These are phyloP conservation scores for Eucalyptus curtisii DNA, from an alignment of 345 rosid species.

Conservation along the genomic window DNA sequence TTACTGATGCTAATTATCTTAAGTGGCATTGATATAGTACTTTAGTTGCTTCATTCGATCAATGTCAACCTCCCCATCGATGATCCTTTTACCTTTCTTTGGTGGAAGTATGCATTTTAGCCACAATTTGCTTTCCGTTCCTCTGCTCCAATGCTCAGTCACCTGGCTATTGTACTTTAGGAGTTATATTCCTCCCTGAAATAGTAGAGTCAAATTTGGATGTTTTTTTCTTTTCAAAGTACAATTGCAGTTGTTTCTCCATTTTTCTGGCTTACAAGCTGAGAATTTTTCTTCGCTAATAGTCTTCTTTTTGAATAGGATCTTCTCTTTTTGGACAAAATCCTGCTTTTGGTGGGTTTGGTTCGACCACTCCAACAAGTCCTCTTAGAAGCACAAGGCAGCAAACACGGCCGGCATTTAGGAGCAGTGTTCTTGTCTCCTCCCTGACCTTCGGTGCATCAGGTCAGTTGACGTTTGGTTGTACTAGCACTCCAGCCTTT, in stretches of 20 bases:
- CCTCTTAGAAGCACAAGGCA: conserved; percentile 11
- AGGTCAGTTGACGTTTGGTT: neutral
- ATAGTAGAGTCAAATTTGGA: neutral
- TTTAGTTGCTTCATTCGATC: neutral
- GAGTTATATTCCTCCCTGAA: neutral
- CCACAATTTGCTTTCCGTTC: neutral
- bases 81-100: neutral
- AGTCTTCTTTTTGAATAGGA: conserved; percentile 9
- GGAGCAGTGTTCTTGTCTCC: conserved; percentile 41
- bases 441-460: conserved; percentile 51
- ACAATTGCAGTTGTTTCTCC: neutral
- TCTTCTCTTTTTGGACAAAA: conserved; percentile 65
- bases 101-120: neutral
- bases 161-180: neutral
- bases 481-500: neutral
- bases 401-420: conserved; percentile 29
- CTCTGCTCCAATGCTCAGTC: neutral
- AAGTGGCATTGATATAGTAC: neutral
- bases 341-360: conserved; percentile 64
- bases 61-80: neutral
- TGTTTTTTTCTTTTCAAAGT: neutral
- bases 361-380: conserved; percentile 14
- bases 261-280: neutral
- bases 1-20: neutral
- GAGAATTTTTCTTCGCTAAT: neutral